These are phyloP conservation scores for Tubosaeta brunneosetosa DNA, from an alignment of 768 basidiomycete genomes.

Conservation along the genomic window DNA sequence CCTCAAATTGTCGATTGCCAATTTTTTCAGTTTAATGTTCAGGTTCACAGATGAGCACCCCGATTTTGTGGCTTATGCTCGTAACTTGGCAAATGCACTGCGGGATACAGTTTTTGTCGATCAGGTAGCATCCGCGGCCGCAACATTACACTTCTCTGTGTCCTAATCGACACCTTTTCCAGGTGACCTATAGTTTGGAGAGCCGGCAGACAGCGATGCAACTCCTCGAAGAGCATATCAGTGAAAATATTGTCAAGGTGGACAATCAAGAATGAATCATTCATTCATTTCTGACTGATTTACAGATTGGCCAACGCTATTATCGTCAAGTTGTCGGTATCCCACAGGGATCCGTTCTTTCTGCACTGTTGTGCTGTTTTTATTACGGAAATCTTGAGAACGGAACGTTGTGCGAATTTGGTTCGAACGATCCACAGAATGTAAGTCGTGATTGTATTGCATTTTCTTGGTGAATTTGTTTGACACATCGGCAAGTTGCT, in stretches of 20 bases:
- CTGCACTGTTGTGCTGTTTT: constrained; percentile 86
- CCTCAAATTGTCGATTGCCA: not conserved
- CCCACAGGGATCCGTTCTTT: constrained; percentile 97
- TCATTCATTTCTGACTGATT: not conserved
- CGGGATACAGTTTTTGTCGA: constrained; percentile 84
- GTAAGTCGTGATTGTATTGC: constrained; percentile 40
- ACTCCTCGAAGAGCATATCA: constrained; percentile 85
- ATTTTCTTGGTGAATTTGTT: not conserved
- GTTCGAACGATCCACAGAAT: constrained; percentile 49
- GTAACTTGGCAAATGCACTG: constrained; percentile 58
- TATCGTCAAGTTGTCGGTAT: constrained; percentile 93
- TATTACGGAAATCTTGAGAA: constrained; percentile 92
- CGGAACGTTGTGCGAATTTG: constrained; percentile 33
- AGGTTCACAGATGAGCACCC: constrained; percentile 60
- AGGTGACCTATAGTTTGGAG: constrained; percentile 55
- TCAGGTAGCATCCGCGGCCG: constrained; percentile 38
- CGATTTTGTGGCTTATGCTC: constrained; percentile 68
- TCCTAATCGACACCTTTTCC: not conserved
- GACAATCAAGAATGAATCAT: not conserved
- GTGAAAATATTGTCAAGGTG: constrained; percentile 89
- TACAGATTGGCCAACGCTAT: constrained; percentile 72
- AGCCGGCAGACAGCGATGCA: constrained; percentile 54
- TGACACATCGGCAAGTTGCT: constrained; percentile 48
- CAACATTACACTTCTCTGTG: not conserved
- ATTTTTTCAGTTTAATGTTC: not conserved